Percentiles rank a stretch among this genome's conserved stretches.
Evolutionary conservation across 2,329 filamentous ascomycete genomes (phyloP).

Genomic region (Fusarium temperatum): DNA sequence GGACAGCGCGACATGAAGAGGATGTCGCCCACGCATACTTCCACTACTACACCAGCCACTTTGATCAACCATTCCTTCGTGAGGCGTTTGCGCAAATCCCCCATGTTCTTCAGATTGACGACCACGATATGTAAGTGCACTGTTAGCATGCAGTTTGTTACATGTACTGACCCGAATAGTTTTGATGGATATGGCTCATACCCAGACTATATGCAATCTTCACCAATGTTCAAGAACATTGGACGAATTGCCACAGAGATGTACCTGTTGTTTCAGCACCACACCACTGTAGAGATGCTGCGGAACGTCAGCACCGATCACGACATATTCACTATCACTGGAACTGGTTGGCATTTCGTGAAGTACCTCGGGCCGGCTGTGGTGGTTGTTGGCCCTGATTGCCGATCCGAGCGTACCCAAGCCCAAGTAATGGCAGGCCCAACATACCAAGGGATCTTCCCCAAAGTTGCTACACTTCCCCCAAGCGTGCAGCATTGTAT

Average conservation of each 20-base stretch:
- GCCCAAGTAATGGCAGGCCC: constrained; percentile 94
- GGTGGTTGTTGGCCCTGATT: constrained; percentile 89
- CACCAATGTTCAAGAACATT: constrained; percentile 98
- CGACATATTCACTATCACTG: constrained; percentile 95
- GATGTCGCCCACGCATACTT: constrained; percentile 97
- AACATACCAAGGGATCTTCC: constrained; percentile 97
- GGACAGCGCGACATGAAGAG: constrained; percentile 95
- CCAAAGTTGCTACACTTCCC: constrained; percentile 89
- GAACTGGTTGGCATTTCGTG: constrained; percentile 98
- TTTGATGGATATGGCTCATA: constrained; percentile 98
- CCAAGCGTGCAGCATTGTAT: constrained; percentile 96
- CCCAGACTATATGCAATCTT: constrained; percentile 97
- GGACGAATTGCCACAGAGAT: constrained; percentile 95
- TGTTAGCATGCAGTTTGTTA: neutral
- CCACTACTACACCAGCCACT: constrained; percentile 98
- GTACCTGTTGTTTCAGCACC: constrained; percentile 98
- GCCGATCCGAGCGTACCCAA: constrained; percentile 88
- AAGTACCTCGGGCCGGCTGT: constrained; percentile 94
- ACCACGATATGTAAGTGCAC: constrained; percentile 91
- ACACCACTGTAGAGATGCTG: constrained; percentile 93
- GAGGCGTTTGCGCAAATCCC: constrained; percentile 98
- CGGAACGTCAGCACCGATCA: constrained; percentile 87
- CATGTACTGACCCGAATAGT: constrained; percentile 54
- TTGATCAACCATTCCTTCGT: constrained; percentile 92
- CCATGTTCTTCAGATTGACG: constrained; percentile 90